Percentiles rank a stretch among this genome's conserved stretches.
phyloP scores from a whole-genome alignment of 192 early-diverging fungal genomes.

The Funneliformis mosseae region DNA sequence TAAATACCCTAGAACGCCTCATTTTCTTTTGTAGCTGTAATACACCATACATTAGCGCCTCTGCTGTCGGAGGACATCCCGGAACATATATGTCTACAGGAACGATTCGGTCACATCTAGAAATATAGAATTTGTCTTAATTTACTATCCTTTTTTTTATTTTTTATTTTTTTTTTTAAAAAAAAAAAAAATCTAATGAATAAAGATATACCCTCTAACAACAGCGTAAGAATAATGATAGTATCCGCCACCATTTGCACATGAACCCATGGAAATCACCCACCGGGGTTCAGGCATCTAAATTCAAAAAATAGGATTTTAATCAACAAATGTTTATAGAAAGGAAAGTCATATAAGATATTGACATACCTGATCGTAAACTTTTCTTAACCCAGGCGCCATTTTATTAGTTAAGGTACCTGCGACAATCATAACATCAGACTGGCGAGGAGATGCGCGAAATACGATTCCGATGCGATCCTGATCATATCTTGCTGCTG shows the following conservation, averaged over 20 bases:
- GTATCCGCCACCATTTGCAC: conserved; percentile 97
- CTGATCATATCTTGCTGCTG: conserved; percentile 94
- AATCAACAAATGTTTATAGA: too few relatives aligned
- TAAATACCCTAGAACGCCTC: conserved; percentile 58
- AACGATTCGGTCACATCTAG: conserved; percentile 90
- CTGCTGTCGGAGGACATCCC: conserved; percentile 96
- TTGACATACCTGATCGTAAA: conserved; percentile 58
- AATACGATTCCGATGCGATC: conserved; percentile 98
- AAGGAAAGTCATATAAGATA: too few relatives aligned
- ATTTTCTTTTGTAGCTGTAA: conserved; percentile 99
- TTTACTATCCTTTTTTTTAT: neutral
- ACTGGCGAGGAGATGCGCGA: conserved; percentile 94
- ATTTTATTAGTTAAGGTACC: conserved; percentile 99
- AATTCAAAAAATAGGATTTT: neutral
- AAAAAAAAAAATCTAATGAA: neutral
- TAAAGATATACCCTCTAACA: conserved; percentile 65
- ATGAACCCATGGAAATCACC: conserved; percentile 99
- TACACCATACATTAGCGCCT: conserved; percentile 95
- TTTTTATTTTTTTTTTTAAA: neutral
- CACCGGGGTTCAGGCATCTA: conserved; percentile 97
- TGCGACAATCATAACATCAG: conserved; percentile 99
- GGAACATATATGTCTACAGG: conserved; percentile 97
- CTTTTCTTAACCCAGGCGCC: conserved; percentile 70
- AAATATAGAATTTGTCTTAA: neutral
- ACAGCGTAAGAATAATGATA: conserved; percentile 98